These are phyloP conservation scores for Podila verticillata DNA, from an alignment of 192 early-diverging fungal genomes.

Conservation along the genomic window DNA sequence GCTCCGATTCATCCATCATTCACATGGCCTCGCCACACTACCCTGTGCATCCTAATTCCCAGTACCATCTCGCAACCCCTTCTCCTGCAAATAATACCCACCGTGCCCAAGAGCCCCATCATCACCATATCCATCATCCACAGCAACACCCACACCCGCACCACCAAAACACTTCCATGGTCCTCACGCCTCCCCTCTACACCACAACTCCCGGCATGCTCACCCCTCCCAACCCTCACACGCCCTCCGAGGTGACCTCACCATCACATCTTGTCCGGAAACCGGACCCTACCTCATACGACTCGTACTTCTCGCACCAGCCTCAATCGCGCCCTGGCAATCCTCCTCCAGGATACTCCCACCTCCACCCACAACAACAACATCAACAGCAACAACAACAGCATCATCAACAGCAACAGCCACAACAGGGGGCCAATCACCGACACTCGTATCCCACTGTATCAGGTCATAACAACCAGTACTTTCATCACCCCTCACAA, in stretches of 20 bases:
- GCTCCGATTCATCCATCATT: not conserved
- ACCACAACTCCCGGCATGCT: slow-evolving; percentile 3
- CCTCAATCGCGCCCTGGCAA: not conserved
- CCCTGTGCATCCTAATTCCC: not conserved
- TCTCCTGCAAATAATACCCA: too few species aligned
- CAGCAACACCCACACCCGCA: not conserved
- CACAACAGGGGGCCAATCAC: not conserved
- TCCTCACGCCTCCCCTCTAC: not conserved
- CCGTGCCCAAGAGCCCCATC: not conserved
- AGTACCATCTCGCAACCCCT: not conserved
- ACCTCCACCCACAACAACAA: not conserved
- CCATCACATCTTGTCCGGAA: not conserved
- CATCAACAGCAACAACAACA: not conserved
- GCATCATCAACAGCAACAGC: not conserved
- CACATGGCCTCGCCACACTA: slow-evolving; percentile 1
- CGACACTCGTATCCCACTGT: not conserved
- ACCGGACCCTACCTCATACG: not conserved
- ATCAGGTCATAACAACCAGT: not conserved
- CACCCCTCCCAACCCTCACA: not conserved
- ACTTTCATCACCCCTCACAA: not conserved
- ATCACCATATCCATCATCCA: not conserved
- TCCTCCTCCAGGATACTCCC: not conserved
- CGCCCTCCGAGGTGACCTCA: not conserved
- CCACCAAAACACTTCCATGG: not conserved
- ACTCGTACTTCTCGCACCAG: slow-evolving; percentile 2